A percentile compares a stretch with the other conserved stretches of the same genome.
Evolutionary conservation across 108 stramenopile species (phyloP).

Genomic region (Cyclotella sp.): DNA sequence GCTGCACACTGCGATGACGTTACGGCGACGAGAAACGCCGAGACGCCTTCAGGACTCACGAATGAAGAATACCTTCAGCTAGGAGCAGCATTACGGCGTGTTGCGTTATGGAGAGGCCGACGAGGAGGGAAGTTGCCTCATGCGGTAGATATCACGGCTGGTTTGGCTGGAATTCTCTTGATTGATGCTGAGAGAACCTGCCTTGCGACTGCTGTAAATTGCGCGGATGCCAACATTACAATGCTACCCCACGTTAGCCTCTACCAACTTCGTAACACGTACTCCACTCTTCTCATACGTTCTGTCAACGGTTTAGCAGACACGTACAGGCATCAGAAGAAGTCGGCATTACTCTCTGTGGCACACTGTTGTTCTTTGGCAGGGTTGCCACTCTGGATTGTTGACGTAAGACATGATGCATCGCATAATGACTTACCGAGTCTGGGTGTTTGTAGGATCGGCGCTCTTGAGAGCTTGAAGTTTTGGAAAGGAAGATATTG

Average conservation of each 20-base stretch:
- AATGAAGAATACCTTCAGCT: conserved; percentile 31
- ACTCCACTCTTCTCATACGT: conserved; percentile 75
- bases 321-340: conserved; percentile 64
- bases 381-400: conserved; percentile 84
- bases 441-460: conserved; percentile 66
- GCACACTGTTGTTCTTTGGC: conserved; percentile 66
- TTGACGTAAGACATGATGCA: conserved; percentile 84
- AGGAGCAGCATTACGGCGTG: conserved; percentile 57
- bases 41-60: conserved; percentile 14
- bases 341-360: conserved; percentile 50
- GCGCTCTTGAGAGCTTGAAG: conserved; percentile 66
- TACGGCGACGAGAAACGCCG: background rate
- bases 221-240: background rate
- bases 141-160: conserved; percentile 74
- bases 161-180: conserved; percentile 65
- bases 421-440: conserved; percentile 82
- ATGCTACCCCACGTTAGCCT: conserved; percentile 2
- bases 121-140: conserved; percentile 62
- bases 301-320: conserved; percentile 89
- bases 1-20: background rate
- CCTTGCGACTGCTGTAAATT: background rate
- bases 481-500: conserved; percentile 74
- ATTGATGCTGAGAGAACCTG: conserved; percentile 50
- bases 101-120: conserved; percentile 73
- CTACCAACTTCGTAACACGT: conserved; percentile 69